Percentiles rank a stretch among this genome's conserved stretches.
Conservation (phyloP, 2,329 filamentous ascomycete genomes). For the Colletotrichum sp. region DNA sequence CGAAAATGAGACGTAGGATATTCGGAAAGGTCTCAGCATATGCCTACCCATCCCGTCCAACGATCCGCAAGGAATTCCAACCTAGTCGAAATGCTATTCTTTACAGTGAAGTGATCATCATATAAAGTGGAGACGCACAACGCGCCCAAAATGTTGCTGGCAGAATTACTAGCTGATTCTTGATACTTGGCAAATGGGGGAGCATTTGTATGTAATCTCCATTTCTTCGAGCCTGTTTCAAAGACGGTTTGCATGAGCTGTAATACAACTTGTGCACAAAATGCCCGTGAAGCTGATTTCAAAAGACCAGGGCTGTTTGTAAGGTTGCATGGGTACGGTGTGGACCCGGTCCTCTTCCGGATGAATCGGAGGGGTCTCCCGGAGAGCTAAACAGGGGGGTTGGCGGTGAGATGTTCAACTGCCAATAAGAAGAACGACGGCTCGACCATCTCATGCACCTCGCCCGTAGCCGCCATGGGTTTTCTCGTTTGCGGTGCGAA, state of each 20-base stretch:
- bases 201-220: neutral
- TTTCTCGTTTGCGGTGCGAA: neutral
- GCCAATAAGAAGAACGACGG: neutral
- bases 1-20: neutral
- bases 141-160: neutral
- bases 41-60: fast-evolving
- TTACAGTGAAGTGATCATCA: no score
- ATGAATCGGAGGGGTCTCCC: neutral
- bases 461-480: neutral
- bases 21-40: neutral
- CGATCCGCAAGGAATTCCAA: neutral
- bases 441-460: neutral
- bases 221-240: neutral
- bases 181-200: neutral
- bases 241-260: neutral
- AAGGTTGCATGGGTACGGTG: neutral
- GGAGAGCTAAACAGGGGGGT: neutral
- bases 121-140: neutral
- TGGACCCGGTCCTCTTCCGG: neutral
- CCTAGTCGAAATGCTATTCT: no score
- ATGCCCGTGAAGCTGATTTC: neutral
- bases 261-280: neutral
- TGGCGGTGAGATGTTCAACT: neutral
- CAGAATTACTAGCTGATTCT: neutral
- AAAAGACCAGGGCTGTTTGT: neutral